Base-by-base conservation (phyloP, 176 grass and related monocot species). In the Oryza meyeriana region DNA sequence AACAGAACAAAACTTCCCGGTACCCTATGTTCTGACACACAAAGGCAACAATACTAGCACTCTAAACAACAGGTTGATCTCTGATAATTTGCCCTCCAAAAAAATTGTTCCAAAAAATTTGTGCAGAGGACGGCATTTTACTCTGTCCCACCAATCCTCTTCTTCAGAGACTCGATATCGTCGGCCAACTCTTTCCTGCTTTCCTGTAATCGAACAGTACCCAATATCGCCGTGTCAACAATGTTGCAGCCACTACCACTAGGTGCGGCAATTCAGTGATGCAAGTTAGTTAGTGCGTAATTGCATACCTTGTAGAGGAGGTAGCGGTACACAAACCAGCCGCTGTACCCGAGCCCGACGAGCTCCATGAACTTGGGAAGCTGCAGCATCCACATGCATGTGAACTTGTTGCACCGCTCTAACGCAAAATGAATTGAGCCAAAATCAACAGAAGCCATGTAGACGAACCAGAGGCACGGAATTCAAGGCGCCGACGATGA, bases 271-370 rank as follows among this genome's bases (percentile, higher is more conserved):
- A 31, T 58, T 58, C 18, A 58, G 4, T 58, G n/a, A 1, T 36
- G 28, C 28, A 10, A 7, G 27, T 2, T 48, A 3, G 22, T 3
- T 2, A 61, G 2, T 26, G 5, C 22, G 1, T 40, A n/a, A 76
- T 7, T 4, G n/a, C 41, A 41, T 81, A 94, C 95, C 95, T 98
- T 98, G 88, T 94, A 98, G 34, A 98, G 95, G 35, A 94, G 90
- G 86, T 98, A 94, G 41, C 95, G 88, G 78, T 98, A 98, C 28
- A 98, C 92, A 66, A 98, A 98, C 95, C 95, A 98, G 85, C 87
- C 90, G 27, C 81, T 91, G 81, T 94, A 98, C 34, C 95, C 95
- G 64, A 98, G 90, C 4, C 95, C 95, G 8, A 98, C 90, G 14
- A 94, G 78, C 38, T 98, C 95, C 95, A 94, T 88, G 66, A 98